Conservation (phyloP, 2,329 filamentous ascomycete genomes). For the Aspergillus uvarum region DNA sequence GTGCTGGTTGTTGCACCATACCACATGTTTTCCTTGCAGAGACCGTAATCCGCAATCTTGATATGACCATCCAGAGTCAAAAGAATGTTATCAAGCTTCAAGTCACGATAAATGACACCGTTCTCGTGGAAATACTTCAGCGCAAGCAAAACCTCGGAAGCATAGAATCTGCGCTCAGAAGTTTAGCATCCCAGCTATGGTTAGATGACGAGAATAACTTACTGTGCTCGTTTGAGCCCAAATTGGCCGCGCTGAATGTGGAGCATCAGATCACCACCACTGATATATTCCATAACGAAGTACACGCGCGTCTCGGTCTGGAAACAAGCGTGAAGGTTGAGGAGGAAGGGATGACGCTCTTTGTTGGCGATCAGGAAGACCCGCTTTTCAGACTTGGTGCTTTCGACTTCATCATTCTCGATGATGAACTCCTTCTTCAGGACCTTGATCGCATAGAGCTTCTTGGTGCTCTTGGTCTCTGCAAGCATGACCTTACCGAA, state of each 20-base stretch:
- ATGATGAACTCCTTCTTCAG: constrained; percentile 99
- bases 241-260: constrained; percentile 98
- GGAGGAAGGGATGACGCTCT: constrained; percentile 91
- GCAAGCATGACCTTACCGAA: constrained; percentile 99
- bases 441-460: constrained; percentile 97
- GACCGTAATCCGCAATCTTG: constrained; percentile 97
- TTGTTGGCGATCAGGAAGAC: constrained; percentile 97
- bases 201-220: constrained; percentile 44
- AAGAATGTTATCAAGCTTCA: constrained; percentile 85
- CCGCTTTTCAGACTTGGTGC: constrained; percentile 93
- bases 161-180: constrained; percentile 71
- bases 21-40: constrained; percentile 99
- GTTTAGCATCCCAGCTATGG: not conserved
- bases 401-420: constrained; percentile 98
- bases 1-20: constrained; percentile 95
- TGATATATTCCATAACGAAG: constrained; percentile 99
- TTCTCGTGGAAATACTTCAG: constrained; percentile 99
- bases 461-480: constrained; percentile 88
- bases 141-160: constrained; percentile 92
- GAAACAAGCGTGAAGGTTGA: constrained; percentile 95
- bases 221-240: constrained; percentile 92
- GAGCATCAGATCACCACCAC: constrained; percentile 96
- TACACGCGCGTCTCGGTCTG: constrained; percentile 98
- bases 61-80: constrained; percentile 94
- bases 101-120: constrained; percentile 89